Percentiles rank a stretch among this genome's conserved stretches.
phyloP scores from a whole-genome alignment of 2,329 filamentous ascomycete species.

The Penicillium digitatum region DNA sequence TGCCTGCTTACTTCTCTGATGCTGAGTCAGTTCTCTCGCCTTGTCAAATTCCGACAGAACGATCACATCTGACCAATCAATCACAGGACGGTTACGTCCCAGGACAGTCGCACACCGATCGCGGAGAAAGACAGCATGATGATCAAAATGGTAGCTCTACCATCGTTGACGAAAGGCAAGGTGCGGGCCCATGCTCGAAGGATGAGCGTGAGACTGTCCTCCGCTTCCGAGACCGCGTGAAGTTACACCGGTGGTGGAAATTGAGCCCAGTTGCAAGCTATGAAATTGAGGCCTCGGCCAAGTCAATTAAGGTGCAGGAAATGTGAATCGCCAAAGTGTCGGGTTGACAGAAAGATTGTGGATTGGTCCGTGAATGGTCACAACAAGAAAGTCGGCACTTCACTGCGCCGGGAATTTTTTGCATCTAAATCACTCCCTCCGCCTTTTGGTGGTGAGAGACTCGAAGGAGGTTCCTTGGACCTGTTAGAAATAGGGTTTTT shows the following conservation, averaged over 20 bases:
- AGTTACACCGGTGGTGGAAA: constrained; percentile 13
- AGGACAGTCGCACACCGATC: constrained; percentile 29
- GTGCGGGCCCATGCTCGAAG: constrained; percentile 29
- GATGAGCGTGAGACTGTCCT: constrained; percentile 27
- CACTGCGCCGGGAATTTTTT: constrained; percentile 40
- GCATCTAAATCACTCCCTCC: constrained; percentile 22
- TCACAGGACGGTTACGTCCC: constrained; percentile 34
- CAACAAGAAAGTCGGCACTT: constrained; percentile 45
- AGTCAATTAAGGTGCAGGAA: constrained; percentile 3
- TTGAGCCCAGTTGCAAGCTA: not conserved
- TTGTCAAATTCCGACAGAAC: constrained; percentile 14
- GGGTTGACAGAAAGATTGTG: constrained; percentile 1
- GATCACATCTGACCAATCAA: constrained; percentile 26
- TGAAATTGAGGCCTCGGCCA: constrained; percentile 3
- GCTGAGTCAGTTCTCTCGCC: constrained; percentile 35
- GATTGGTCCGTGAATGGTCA: constrained; percentile 21
- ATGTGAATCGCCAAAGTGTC: not conserved
- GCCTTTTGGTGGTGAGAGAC: constrained; percentile 13
- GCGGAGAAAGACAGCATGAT: constrained; percentile 29
- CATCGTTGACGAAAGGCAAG: constrained; percentile 27
- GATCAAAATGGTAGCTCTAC: constrained; percentile 24
- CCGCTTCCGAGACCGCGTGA: constrained; percentile 21
- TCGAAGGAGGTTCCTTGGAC: constrained; percentile 14
- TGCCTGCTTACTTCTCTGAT: constrained; percentile 39
- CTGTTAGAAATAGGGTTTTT: constrained; percentile 22